Percentiles rank a stretch among this genome's conserved stretches.
These are phyloP conservation scores for Zygotorulaspora sp. DNA, from an alignment of 805 yeast species.

Conservation along the genomic window DNA sequence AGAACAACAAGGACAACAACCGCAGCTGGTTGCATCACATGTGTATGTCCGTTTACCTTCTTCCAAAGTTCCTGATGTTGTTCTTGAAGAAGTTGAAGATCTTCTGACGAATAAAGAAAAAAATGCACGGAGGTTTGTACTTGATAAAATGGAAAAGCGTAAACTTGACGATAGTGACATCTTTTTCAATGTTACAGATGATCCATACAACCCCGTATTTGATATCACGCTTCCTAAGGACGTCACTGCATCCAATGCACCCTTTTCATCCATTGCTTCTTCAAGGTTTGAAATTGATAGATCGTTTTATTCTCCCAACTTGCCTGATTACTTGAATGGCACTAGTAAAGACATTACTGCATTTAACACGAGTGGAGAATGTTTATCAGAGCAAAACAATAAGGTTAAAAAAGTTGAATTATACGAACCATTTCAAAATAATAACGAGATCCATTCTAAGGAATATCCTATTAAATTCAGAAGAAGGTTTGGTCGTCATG, in stretches of 20 bases:
- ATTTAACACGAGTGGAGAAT: constrained; percentile 33
- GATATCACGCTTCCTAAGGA: constrained; percentile 55
- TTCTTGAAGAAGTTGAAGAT: constrained; percentile 73
- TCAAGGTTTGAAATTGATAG: constrained; percentile 62
- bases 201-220: constrained; percentile 76
- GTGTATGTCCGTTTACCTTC: constrained; percentile 86
- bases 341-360: constrained; percentile 22
- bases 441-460: constrained; percentile 34
- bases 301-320: constrained; percentile 43
- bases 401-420: constrained; percentile 35
- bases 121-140: constrained; percentile 77
- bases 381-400: constrained; percentile 20
- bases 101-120: constrained; percentile 70
- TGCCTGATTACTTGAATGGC: constrained; percentile 31
- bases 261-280: constrained; percentile 75
- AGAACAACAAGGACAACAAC: constrained; percentile 14
- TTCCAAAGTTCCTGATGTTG: constrained; percentile 90
- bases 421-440: constrained; percentile 35
- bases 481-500: constrained; percentile 69
- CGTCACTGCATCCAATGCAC: constrained; percentile 59
- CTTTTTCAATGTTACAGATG: constrained; percentile 82
- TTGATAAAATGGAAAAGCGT: constrained; percentile 72
- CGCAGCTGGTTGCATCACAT: constrained; percentile 39
- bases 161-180: constrained; percentile 62
- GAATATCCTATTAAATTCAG: constrained; percentile 56